phyloP scores from a whole-genome alignment of 495 filamentous ascomycete genomes.

The Jackrogersella minutella region DNA sequence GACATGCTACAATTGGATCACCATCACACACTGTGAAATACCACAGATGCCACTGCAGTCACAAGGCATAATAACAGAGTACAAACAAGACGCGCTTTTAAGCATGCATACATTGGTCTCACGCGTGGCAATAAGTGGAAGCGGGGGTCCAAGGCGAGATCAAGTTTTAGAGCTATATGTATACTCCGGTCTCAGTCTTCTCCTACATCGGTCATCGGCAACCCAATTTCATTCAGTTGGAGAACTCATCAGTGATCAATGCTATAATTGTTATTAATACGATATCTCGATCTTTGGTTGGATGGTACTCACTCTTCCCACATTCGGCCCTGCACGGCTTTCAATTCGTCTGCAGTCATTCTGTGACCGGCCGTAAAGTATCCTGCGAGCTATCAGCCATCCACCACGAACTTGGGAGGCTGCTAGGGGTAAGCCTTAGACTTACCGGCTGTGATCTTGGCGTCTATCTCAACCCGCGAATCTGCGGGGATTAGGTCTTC shows the following conservation, averaged over 20 bases:
- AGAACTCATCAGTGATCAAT: constrained; percentile 53
- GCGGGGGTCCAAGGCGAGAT: constrained; percentile 34
- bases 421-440: constrained; percentile 38
- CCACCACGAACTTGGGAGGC: constrained; percentile 2
- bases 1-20: constrained; percentile 41
- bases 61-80: constrained; percentile 28
- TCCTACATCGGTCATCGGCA: constrained; percentile 34
- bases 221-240: constrained; percentile 27
- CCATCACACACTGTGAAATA: constrained; percentile 30
- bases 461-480: constrained; percentile 96
- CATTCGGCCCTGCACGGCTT: constrained; percentile 83
- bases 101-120: constrained; percentile 40
- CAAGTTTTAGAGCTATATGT: constrained; percentile 33
- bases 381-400: constrained; percentile 52
- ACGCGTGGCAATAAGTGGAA: constrained; percentile 39
- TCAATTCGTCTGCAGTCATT: constrained; percentile 86
- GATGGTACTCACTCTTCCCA: constrained; percentile 79
- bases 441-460: constrained; percentile 98
- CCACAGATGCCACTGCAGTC: constrained; percentile 34
- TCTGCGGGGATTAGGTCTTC: constrained; percentile 95
- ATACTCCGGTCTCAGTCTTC: constrained; percentile 18
- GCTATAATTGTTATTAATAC: constrained; percentile 48
- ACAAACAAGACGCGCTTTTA: constrained; percentile 32
- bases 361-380: constrained; percentile 90
- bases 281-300: constrained; percentile 22